Evolutionary conservation across 2,329 filamentous ascomycete genomes (phyloP).

Genomic region (Curvularia spicifera): DNA sequence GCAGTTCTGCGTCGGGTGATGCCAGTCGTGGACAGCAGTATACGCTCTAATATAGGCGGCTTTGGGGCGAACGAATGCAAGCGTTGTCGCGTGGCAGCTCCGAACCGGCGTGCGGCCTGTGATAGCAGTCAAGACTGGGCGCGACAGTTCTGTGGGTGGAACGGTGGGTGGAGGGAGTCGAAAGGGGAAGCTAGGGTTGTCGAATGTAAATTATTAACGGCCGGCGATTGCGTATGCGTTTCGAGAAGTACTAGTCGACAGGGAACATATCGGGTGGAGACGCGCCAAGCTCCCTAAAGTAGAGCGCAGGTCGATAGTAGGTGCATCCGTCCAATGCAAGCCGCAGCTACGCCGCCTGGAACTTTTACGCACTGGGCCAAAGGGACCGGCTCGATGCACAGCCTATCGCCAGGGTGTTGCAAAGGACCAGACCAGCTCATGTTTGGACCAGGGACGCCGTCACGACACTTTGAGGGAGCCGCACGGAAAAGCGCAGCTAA

Average conservation of each 20-base stretch:
- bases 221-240: conserved; percentile 32
- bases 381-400: neutral
- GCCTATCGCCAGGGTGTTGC: neutral
- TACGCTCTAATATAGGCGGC: neutral
- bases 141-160: conserved; percentile 3
- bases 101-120: conserved; percentile 15
- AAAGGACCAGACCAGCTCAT: neutral
- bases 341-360: conserved; percentile 1
- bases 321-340: conserved; percentile 16
- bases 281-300: conserved; percentile 18
- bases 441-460: neutral
- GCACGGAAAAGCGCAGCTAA: conserved; percentile 20
- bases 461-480: conserved; percentile 13
- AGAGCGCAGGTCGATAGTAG: conserved; percentile 19
- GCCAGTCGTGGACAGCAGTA: conserved; percentile 21
- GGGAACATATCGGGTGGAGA: conserved; percentile 22
- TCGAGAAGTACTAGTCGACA: conserved; percentile 23
- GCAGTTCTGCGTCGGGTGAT: conserved; percentile 22
- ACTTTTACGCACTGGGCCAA: neutral
- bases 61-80: conserved; percentile 6
- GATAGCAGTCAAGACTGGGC: conserved; percentile 12
- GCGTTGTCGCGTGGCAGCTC: conserved; percentile 12
- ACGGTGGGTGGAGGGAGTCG: conserved; percentile 4
- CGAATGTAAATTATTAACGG: conserved; percentile 20
- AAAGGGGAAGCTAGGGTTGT: conserved; percentile 17